phyloP scores from a whole-genome alignment of 2,329 filamentous ascomycete genomes.

The Penicillium capsulatum region DNA sequence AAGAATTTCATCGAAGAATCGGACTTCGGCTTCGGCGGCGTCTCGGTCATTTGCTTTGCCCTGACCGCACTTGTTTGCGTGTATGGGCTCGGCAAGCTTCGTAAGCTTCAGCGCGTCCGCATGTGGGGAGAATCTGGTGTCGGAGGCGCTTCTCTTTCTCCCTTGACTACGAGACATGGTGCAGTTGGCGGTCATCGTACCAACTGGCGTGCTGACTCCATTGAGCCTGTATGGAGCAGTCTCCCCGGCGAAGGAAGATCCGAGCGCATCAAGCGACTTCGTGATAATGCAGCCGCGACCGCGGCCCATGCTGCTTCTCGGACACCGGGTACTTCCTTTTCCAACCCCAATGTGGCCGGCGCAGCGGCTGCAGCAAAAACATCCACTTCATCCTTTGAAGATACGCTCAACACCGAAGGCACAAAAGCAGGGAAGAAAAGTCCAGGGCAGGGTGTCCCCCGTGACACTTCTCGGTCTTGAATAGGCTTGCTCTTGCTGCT shows the following conservation, averaged over 20 bases:
- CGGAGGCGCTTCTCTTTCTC: conserved; percentile 29
- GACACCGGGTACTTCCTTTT: conserved; percentile 5
- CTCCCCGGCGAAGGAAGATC: conserved; percentile 38
- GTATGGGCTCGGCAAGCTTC: conserved; percentile 78
- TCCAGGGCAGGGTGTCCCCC: background rate
- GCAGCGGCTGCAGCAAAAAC: conserved; percentile 6
- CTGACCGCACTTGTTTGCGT: conserved; percentile 74
- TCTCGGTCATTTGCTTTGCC: conserved; percentile 66
- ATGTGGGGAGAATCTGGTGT: conserved; percentile 66
- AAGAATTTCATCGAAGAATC: conserved; percentile 98
- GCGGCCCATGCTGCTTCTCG: conserved; percentile 19
- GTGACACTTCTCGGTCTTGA: background rate
- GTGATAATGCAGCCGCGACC: conserved; percentile 28
- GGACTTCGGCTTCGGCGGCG: conserved; percentile 73
- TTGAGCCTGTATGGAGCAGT: conserved; percentile 40
- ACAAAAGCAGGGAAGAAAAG: conserved; percentile 5
- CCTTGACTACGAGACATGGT: conserved; percentile 25
- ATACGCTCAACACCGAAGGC: conserved; percentile 5
- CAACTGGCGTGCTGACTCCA: conserved; percentile 44
- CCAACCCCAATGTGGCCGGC: conserved; percentile 10
- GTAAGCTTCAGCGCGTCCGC: conserved; percentile 79
- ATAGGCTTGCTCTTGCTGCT: conserved; percentile 1
- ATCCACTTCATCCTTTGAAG: conserved; percentile 5
- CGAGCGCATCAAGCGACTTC: conserved; percentile 37
- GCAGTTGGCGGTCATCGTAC: conserved; percentile 24